Conservation (phyloP, 1,284 basidiomycete genomes). For the Papiliotrema flavescens region DNA sequence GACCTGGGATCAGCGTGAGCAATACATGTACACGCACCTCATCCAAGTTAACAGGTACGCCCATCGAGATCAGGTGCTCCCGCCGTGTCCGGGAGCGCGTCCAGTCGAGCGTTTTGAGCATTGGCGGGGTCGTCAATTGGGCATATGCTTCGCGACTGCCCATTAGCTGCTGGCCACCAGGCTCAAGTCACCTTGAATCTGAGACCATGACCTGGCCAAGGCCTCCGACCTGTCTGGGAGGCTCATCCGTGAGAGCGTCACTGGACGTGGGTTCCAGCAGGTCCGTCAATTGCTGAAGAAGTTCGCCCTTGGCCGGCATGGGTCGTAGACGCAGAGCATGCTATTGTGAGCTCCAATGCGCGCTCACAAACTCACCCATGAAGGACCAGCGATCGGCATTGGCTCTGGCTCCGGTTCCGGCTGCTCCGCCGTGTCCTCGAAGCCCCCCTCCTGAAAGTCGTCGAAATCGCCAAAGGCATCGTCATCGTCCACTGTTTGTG, state of each 20-base stretch:
- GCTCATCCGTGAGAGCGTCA: slow-evolving; percentile 64
- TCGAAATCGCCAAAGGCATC: slow-evolving; percentile 63
- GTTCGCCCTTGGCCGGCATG: slow-evolving; percentile 56
- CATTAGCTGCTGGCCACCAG: slow-evolving; percentile 15
- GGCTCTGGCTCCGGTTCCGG: background rate
- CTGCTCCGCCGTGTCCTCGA: slow-evolving; percentile 36
- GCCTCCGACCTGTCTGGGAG: slow-evolving; percentile 73
- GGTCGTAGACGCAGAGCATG: slow-evolving; percentile 63
- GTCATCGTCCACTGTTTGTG: slow-evolving; percentile 22
- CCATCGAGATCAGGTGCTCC: slow-evolving; percentile 81
- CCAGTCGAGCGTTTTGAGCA: slow-evolving; percentile 78
- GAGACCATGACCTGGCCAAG: slow-evolving; percentile 70
- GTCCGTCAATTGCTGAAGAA: slow-evolving; percentile 62
- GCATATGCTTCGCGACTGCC: slow-evolving; percentile 71
- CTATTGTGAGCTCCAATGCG: slow-evolving; percentile 49
- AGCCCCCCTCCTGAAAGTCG: slow-evolving; percentile 56
- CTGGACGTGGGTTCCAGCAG: slow-evolving; percentile 62
- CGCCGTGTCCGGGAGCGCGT: slow-evolving; percentile 79
- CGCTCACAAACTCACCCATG: background rate
- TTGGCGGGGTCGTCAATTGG: slow-evolving; percentile 51
- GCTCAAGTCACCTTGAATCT: slow-evolving; percentile 57
- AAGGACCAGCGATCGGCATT: background rate
- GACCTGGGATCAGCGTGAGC: slow-evolving; percentile 42
- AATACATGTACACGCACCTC: slow-evolving; percentile 56
- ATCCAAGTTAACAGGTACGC: slow-evolving; percentile 88